Evolutionary conservation across 371 early-diverging fungal genomes (phyloP).

Genomic region (Blakeslea trispora): DNA sequence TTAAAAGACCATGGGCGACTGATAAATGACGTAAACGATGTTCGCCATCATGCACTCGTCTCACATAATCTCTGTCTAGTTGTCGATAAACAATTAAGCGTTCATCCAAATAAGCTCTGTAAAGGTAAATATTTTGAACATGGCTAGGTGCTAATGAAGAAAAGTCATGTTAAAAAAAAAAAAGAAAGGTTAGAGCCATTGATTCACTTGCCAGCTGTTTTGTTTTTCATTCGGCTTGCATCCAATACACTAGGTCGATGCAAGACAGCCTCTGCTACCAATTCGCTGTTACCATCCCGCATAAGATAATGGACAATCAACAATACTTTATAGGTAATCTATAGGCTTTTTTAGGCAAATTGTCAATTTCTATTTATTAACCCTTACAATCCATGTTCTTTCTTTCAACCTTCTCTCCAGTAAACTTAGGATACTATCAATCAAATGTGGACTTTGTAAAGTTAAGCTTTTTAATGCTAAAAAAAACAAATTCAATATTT

Average conservation of each 20-base stretch:
- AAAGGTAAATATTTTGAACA: conserved; percentile 76
- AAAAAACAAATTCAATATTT: no score
- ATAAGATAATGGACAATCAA: conserved; percentile 82
- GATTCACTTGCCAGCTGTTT: conserved; percentile 42
- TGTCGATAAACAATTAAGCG: conserved; percentile 76
- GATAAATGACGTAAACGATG: conserved; percentile 56
- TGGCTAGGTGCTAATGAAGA: conserved; percentile 41
- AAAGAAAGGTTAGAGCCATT: background rate
- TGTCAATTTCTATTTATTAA: no score
- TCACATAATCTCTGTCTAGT: conserved; percentile 74
- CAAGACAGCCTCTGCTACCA: conserved; percentile 70
- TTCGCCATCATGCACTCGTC: conserved; percentile 33
- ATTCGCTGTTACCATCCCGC: conserved; percentile 77
- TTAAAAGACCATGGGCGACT: conserved; percentile 69
- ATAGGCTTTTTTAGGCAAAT: no score
- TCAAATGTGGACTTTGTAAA: conserved; percentile 38
- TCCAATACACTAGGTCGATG: conserved; percentile 56
- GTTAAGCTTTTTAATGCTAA: conserved; percentile 52
- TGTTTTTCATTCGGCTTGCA: conserved; percentile 66
- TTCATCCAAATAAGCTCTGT: conserved; percentile 84
- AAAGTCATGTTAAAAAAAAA: conserved; percentile 2
- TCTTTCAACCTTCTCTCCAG: conserved; percentile 65
- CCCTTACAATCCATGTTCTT: conserved; percentile 80
- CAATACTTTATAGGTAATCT: conserved; percentile 88
- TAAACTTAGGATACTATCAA: conserved; percentile 57